phyloP scores from a whole-genome alignment of 306 rosid genomes.

The Gastrolobium villosum region DNA sequence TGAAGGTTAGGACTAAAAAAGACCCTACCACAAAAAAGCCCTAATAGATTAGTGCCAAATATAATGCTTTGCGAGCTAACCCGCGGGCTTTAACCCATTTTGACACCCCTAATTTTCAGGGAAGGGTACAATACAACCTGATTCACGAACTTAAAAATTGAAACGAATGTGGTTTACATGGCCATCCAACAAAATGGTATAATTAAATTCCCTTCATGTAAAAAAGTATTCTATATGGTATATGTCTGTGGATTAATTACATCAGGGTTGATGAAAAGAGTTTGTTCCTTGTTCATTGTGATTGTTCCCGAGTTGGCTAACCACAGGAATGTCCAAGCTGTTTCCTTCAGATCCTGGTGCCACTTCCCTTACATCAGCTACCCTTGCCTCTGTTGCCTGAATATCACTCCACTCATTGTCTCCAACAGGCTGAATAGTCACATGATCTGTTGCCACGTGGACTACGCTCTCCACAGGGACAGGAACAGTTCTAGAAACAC shows the following conservation, averaged over 20 bases:
- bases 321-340: constrained; percentile 94
- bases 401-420: constrained; percentile 94
- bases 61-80: too few species aligned
- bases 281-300: constrained; percentile 77
- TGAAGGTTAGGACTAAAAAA: too few species aligned
- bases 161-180: constrained; percentile 52
- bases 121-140: constrained; percentile 37
- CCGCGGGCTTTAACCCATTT: too few species aligned
- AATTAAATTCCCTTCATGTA: constrained; percentile 46
- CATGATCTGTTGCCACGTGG: constrained; percentile 75
- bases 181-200: constrained; percentile 57
- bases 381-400: constrained; percentile 92
- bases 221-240: constrained; percentile 43
- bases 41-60: too few species aligned
- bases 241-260: constrained; percentile 10
- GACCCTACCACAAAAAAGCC: too few species aligned
- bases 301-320: constrained; percentile 71
- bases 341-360: constrained; percentile 74
- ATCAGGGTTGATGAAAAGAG: constrained; percentile 76
- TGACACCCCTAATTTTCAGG: constrained; percentile 19
- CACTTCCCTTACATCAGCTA: constrained; percentile 94
- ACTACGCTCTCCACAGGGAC: constrained; percentile 83
- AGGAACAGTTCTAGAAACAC: constrained; percentile 74
- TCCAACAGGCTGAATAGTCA: constrained; percentile 67
- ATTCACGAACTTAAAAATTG: constrained; percentile 45